Base-by-base conservation (phyloP, 2,329 filamentous ascomycete genomes). In the Alternaria arborescens region DNA sequence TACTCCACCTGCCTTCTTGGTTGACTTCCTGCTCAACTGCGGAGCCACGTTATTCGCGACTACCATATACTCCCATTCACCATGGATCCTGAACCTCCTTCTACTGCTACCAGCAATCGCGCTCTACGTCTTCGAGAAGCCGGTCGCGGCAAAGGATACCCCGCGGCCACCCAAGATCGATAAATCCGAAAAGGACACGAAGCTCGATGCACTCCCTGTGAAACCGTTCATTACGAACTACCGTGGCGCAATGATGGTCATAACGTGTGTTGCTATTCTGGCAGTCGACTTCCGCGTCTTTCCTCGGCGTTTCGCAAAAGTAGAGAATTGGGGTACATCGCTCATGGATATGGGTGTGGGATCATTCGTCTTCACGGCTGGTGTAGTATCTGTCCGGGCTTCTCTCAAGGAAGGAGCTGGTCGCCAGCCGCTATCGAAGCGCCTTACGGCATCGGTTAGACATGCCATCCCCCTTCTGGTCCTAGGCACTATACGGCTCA, bases 281-380 rank as follows among this genome's bases (percentile, higher is more conserved):
- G 95, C 95, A 16, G 95, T 99, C 52, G 95, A 99, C 79, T 99
- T 99, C 77, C 88, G 86, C 18, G 84, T 97, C 60, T 99, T 99
- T 72, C 95, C 95, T 3, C 88, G 95, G 28, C 90, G 95, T 32
- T 98, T 98, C 77, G 95, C 93, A 58, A 99, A 99, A 82, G 95
- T 97, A 3, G 95, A 99, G 80, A 97, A 92, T n/a, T 99, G 95
- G 93, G 95, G 95, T 55, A 97, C 94, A 1, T 98, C 94, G n/a
- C 82, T 99, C 63, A 99, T 99, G 95, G 95, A 99, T 77, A 85
- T 98, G 72, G 95, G 95, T 50, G 95, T 99, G 48, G 95, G 95
- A 28, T 97, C 94, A 12, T 99, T 99, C 80, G 95, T 99, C 71
- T 99, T 97, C 80, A 93, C 93, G 3, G 91, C 91, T 16, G 95